A percentile compares a stretch with the other conserved stretches of the same genome.
phyloP scores from a whole-genome alignment of 345 rosid species.

The Arabidopsis thaliana region TAIR10.1 NC_003076.8:2305001-2305500 shows the following conservation, averaged over 20 bases:
- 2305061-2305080: background rate
- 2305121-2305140: slow-evolving; percentile 34
- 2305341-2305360: slow-evolving; percentile 4
- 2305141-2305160: slow-evolving; percentile 41
- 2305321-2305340: slow-evolving; percentile 43
- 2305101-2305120: slow-evolving; percentile 22
- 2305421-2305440: slow-evolving; percentile 41
- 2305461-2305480: slow-evolving; percentile 29
- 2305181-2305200: slow-evolving; percentile 21
- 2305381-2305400: slow-evolving; percentile 15
- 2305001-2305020: slow-evolving; percentile 25
- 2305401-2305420: background rate
- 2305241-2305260: slow-evolving; percentile 27
- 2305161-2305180: slow-evolving; percentile 6
- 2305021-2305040: slow-evolving; percentile 11
- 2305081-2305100: background rate
- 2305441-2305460: slow-evolving; percentile 35
- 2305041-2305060: slow-evolving; percentile 2
- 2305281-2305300: slow-evolving; percentile 35
- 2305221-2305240: slow-evolving; percentile 23
- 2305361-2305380: slow-evolving; percentile 35
- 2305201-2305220: slow-evolving; percentile 43
- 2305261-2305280: slow-evolving; percentile 22
- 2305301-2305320: slow-evolving; percentile 12
- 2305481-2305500: slow-evolving; percentile 41